Conservation (phyloP, 1,284 basidiomycete species). For the Athelia psychrophila region DNA sequence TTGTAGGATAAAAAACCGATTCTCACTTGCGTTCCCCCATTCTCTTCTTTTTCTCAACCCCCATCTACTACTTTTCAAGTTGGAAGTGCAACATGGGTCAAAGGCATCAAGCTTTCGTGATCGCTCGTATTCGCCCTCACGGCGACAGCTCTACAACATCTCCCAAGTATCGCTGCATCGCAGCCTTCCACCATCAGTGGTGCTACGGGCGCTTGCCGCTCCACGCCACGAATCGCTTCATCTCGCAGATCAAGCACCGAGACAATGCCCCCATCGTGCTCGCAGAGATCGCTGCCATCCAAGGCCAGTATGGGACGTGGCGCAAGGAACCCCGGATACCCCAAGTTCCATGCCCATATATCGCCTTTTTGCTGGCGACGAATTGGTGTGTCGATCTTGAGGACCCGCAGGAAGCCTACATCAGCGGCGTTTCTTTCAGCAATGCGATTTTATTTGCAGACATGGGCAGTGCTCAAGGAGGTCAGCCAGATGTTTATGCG, state of each 20-base stretch:
- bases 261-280: slow-evolving; percentile 33
- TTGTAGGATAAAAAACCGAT: too few relatives aligned
- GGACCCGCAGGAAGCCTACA: slow-evolving; percentile 15
- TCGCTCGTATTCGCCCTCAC: slow-evolving; percentile 12
- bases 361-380: slow-evolving; percentile 14
- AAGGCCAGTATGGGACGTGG: slow-evolving; percentile 22
- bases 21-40: too few relatives aligned
- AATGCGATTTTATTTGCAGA: slow-evolving; percentile 14
- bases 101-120: slow-evolving; percentile 17
- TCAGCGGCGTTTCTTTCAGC: slow-evolving; percentile 10
- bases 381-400: slow-evolving; percentile 14
- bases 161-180: slow-evolving; percentile 35
- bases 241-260: slow-evolving; percentile 29
- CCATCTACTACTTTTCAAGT: too few relatives aligned
- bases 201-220: slow-evolving; percentile 32
- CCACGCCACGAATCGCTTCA: slow-evolving; percentile 25
- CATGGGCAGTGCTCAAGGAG: slow-evolving; percentile 25
- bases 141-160: slow-evolving; percentile 1
- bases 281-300: slow-evolving; percentile 27
- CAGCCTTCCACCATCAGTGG: slow-evolving; percentile 36
- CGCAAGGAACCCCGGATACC: slow-evolving; percentile 13
- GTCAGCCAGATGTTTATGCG: slow-evolving; percentile 15
- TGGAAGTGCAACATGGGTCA: slow-evolving; percentile 16
- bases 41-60: too few relatives aligned
- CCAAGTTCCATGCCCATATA: slow-evolving; percentile 28